phyloP scores from a whole-genome alignment of 1,284 basidiomycete genomes.

The Melampsora larici-populina region DNA sequence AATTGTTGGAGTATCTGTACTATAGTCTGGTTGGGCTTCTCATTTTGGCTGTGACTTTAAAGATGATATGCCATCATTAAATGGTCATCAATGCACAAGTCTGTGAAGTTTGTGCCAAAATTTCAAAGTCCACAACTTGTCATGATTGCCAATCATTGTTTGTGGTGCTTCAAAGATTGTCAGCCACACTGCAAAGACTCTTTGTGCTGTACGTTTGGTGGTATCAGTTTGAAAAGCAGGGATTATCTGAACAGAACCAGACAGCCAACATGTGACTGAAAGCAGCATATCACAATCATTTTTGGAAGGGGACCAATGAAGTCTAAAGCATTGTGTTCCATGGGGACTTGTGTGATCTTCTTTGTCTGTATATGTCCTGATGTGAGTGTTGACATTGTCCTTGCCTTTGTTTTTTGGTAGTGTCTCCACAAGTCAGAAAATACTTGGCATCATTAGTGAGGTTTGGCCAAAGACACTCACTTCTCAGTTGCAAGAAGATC shows the following conservation, averaged over 20 bases:
- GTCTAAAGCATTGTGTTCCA: background rate
- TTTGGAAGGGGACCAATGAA: background rate
- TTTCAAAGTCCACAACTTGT: too few relatives aligned
- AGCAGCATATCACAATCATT: constrained; percentile 12
- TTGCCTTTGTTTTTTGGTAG: background rate
- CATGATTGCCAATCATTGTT: too few relatives aligned
- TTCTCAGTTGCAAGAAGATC: background rate
- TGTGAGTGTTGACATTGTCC: background rate
- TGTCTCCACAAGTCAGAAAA: background rate
- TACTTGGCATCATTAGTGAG: background rate
- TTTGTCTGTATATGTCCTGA: background rate
- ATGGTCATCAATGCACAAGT: too few relatives aligned
- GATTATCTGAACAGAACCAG: background rate
- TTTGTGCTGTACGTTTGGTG: too few relatives aligned
- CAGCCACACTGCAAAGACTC: too few relatives aligned
- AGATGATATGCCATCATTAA: too few relatives aligned
- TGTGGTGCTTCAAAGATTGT: too few relatives aligned
- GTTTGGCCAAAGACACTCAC: constrained; percentile 3
- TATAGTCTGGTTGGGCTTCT: too few relatives aligned
- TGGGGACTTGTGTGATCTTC: background rate
- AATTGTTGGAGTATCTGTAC: too few relatives aligned
- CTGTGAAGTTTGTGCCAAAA: too few relatives aligned
- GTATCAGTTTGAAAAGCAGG: too few relatives aligned
- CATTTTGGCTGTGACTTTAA: too few relatives aligned
- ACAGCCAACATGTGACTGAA: background rate